Base-by-base conservation (phyloP, 768 basidiomycete genomes). In the Austroboletus eburneus region DNA sequence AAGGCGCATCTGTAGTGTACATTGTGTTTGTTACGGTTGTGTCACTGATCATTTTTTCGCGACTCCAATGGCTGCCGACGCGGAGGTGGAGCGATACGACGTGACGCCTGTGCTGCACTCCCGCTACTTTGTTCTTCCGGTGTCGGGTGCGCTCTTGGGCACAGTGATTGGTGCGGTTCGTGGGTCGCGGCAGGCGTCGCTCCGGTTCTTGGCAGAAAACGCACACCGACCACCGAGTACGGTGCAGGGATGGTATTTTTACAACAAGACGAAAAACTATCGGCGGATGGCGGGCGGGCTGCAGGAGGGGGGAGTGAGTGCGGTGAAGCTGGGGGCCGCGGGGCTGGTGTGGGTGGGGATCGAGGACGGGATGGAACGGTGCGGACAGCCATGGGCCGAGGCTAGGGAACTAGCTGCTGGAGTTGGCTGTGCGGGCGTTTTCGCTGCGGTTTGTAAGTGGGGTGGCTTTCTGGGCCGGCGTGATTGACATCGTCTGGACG, bases 221-320 rank as follows among this genome's bases (percentile, higher is more conserved):
- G 91, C 83, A 36, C 92, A 95, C 67, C 76, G 89, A 45, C 76
- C 86, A 39, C 91, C 91, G 18, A 83, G 69, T 55, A 95, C 92
- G 24, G 77, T 91, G 48, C 80, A 85, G 55, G 92, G 92, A 48
- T 94, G 92, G 91, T 95, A 93, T 66, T 87, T 91, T 57, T 94
- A 95, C 80, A 87, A 91, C 64, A 94, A 94, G 73, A 92, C 90
- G 23, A 95, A 94, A 67, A 94, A 94, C 72, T 94, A 93, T 73
- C 74, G 79, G 56, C 80, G 92, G 55, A 76, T 91, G 59, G 74
- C 82, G 51, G 85, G 77, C 0, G 91, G 78, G 9, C 62, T 93
- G 62, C 79, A 78, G 57, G 81, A 79, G 14, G 91, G 79, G 6
- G 85, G 75, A 1, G 51, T 53, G 46, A 79, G 88, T 42, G 83